These are phyloP conservation scores for Actinidia chinensis DNA, from an alignment of 179 eudicot species.

Conservation along the genomic window DNA sequence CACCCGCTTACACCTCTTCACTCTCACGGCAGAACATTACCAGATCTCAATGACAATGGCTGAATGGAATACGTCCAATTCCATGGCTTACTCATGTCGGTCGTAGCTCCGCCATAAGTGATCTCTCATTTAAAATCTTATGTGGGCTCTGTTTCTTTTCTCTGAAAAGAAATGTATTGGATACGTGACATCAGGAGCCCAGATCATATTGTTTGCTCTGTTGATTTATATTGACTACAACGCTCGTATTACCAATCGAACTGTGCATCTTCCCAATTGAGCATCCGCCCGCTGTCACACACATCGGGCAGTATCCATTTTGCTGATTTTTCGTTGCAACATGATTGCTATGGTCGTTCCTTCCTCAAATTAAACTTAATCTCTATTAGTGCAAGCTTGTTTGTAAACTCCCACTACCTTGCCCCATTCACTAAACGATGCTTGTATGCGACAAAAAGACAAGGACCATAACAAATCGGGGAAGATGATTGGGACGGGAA, in stretches of 20 bases:
- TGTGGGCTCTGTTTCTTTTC: neutral
- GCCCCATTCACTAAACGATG: neutral
- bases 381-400: neutral
- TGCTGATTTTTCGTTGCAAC: neutral
- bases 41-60: neutral
- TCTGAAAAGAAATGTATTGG: neutral
- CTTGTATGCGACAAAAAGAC: slow-evolving; percentile 1
- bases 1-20: neutral
- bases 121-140: slow-evolving; percentile 9
- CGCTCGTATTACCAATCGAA: neutral
- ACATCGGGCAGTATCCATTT: neutral
- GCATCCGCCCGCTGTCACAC: neutral
- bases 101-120: neutral
- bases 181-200: slow-evolving; percentile 21
- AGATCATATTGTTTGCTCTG: slow-evolving; percentile 1
- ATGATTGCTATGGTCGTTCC: slow-evolving; percentile 19
- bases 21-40: neutral
- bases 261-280: neutral
- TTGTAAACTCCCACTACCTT: neutral
- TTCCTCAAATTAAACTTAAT: slow-evolving; percentile 10
- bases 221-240: neutral
- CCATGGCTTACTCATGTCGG: neutral
- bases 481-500: slow-evolving; percentile 20
- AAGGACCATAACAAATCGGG: slow-evolving; percentile 7
- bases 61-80: neutral